Evolutionary conservation across 495 filamentous ascomycete genomes (phyloP).

Genomic region (Bathelium albidoporum): DNA sequence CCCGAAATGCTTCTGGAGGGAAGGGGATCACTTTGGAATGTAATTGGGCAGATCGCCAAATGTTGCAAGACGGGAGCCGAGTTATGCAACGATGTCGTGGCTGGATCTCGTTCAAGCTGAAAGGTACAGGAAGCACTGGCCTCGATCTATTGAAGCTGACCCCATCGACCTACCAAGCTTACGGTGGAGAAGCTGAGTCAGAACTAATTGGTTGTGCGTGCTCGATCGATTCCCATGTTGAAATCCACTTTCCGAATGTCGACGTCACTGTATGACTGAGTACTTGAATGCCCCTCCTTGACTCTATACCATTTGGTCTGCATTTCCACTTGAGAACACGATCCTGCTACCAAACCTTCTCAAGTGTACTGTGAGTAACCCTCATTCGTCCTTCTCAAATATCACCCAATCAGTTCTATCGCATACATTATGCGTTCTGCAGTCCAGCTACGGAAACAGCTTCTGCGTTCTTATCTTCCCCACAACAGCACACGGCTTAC

Average conservation of each 20-base stretch:
- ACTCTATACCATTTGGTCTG: background rate
- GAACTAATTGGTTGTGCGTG: background rate
- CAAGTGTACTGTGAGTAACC: background rate
- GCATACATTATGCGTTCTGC: background rate
- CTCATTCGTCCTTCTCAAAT: background rate
- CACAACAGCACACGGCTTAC: background rate
- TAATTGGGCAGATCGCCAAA: background rate
- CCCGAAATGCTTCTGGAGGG: background rate
- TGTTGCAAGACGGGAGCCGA: background rate
- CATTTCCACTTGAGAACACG: too few species aligned
- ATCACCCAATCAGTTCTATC: background rate
- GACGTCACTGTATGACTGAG: background rate
- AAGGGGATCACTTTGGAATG: background rate
- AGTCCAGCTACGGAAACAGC: background rate
- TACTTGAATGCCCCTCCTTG: background rate
- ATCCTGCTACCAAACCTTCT: background rate
- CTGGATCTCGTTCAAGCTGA: too few species aligned
- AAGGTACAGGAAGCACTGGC: background rate
- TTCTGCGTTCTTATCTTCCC: background rate
- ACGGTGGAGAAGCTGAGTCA: too few species aligned
- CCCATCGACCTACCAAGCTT: background rate
- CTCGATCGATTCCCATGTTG: background rate
- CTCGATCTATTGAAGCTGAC: background rate
- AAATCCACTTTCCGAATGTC: conserved; percentile 3
- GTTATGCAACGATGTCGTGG: background rate